These are phyloP conservation scores for Coelastrella sp. DNA, from an alignment of 139 green algal species.

Conservation along the genomic window DNA sequence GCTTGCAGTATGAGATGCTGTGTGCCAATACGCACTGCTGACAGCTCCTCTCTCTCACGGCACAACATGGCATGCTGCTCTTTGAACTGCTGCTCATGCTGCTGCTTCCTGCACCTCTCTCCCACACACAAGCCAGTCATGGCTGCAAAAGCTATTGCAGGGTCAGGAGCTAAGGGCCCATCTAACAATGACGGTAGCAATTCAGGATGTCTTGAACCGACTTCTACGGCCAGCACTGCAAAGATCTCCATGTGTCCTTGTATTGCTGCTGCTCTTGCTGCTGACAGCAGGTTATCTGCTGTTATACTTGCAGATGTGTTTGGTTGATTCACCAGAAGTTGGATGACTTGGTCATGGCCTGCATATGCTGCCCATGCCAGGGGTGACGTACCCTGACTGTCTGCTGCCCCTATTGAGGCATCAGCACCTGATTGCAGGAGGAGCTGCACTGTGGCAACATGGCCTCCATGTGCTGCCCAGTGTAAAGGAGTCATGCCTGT, in stretches of 20 bases:
- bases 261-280: background rate
- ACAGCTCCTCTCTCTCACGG: conserved; percentile 7
- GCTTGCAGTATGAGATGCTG: conserved; percentile 22
- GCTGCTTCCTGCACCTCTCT: background rate
- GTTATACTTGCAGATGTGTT: background rate
- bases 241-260: background rate
- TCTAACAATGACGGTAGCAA: background rate
- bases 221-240: background rate
- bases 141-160: background rate
- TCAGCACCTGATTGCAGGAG: background rate
- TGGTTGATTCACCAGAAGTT: conserved; percentile 11
- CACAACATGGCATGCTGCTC: background rate
- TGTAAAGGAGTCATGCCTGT: conserved; percentile 22
- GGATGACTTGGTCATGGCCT: background rate
- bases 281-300: background rate
- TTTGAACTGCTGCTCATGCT: background rate
- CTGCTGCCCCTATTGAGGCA: background rate
- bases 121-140: background rate
- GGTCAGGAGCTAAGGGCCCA: background rate
- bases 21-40: background rate
- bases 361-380: conserved; percentile 21
- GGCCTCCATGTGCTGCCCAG: background rate
- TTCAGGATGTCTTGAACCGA: background rate
- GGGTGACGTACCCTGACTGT: background rate
- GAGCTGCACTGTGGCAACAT: background rate